phyloP scores from a whole-genome alignment of 1,139 yeast genomes.

The Saccharomyces hybrid region DNA sequence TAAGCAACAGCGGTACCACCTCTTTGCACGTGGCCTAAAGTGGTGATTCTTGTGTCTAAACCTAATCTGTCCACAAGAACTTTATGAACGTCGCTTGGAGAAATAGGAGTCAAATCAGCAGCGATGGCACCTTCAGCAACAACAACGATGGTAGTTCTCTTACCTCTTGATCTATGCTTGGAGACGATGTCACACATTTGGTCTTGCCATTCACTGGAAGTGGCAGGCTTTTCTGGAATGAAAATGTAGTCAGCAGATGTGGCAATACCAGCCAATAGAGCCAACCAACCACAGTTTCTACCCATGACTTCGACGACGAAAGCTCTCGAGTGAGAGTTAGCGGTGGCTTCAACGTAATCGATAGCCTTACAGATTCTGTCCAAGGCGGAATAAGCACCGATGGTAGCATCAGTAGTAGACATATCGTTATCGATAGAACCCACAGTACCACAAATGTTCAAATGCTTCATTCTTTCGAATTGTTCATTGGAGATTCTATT shows the following conservation, averaged over 20 bases:
- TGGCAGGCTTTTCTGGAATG: constrained; percentile 59
- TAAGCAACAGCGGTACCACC: constrained; percentile 97
- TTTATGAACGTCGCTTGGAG: constrained; percentile 70
- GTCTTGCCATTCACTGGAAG: constrained; percentile 49
- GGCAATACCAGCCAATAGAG: constrained; percentile 90
- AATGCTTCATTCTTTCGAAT: constrained; percentile 53
- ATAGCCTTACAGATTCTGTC: constrained; percentile 90
- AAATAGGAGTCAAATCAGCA: constrained; percentile 69
- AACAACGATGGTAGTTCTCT: constrained; percentile 88
- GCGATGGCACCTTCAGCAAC: constrained; percentile 98
- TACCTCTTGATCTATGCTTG: constrained; percentile 79
- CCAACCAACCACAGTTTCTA: constrained; percentile 98
- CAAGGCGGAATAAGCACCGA: constrained; percentile 90
- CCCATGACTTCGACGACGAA: constrained; percentile 99
- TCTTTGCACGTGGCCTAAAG: constrained; percentile 94
- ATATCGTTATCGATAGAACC: constrained; percentile 97
- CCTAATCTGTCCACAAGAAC: constrained; percentile 70
- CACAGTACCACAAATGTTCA: constrained; percentile 89
- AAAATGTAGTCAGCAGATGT: constrained; percentile 92
- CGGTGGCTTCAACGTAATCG: constrained; percentile 89
- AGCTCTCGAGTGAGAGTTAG: constrained; percentile 93
- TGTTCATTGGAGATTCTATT: constrained; percentile 51
- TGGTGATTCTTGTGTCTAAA: constrained; percentile 88
- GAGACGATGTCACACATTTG: constrained; percentile 63
- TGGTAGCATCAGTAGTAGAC: constrained; percentile 93